These are phyloP conservation scores for Dryadomyces quercivorus DNA, from an alignment of 2,329 filamentous ascomycete species.

Conservation along the genomic window DNA sequence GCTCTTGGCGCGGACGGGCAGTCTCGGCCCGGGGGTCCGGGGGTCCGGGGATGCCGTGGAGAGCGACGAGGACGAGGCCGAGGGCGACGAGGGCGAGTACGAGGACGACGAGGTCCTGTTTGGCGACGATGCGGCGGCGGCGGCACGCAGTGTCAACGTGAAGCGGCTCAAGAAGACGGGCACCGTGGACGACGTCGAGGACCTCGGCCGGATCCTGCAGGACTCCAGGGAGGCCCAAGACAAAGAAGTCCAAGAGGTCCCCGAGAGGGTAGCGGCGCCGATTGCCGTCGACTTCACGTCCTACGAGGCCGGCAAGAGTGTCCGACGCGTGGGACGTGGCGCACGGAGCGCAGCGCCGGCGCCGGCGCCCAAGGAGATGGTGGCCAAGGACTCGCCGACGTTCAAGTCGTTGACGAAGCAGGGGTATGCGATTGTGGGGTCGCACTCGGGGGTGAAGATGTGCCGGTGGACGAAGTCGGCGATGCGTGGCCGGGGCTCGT, in stretches of 20 bases:
- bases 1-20: constrained; percentile 47
- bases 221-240: constrained; percentile 22
- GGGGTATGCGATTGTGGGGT: constrained; percentile 89
- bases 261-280: constrained; percentile 22
- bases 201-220: constrained; percentile 57
- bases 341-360: neutral
- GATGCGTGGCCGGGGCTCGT: constrained; percentile 81
- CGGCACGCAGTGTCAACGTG: constrained; percentile 20
- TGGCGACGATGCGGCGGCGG: constrained; percentile 31
- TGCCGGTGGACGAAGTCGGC: constrained; percentile 98
- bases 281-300: constrained; percentile 83
- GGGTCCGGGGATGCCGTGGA: constrained; percentile 77
- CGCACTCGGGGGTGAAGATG: constrained; percentile 93
- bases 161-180: constrained; percentile 29
- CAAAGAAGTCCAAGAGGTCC: constrained; percentile 19
- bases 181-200: constrained; percentile 68
- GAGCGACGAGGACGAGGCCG: constrained; percentile 63
- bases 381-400: constrained; percentile 79
- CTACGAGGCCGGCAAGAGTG: constrained; percentile 33
- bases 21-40: constrained; percentile 51
- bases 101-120: constrained; percentile 46
- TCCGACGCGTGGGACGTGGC: constrained; percentile 27
- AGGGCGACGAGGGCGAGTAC: constrained; percentile 59
- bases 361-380: constrained; percentile 68
- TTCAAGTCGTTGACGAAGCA: constrained; percentile 87